phyloP scores from a whole-genome alignment of 352 stramenopile species.

The Phytophthora vignae region DNA sequence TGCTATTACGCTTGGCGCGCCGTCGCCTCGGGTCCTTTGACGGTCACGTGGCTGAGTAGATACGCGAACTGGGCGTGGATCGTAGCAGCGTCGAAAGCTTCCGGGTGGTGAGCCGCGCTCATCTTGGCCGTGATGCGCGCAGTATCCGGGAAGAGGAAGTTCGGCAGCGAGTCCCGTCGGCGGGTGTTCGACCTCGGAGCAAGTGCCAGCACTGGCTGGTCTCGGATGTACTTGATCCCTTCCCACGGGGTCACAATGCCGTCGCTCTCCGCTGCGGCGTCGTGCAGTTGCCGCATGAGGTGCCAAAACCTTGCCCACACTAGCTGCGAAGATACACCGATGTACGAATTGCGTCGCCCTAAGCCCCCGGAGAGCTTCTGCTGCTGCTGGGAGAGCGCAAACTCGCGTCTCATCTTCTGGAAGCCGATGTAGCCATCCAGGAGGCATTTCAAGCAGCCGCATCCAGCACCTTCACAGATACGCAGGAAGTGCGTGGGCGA shows the following conservation, averaged over 20 bases:
- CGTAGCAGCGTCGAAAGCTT: slow-evolving; percentile 61
- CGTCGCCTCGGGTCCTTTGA: slow-evolving; percentile 18
- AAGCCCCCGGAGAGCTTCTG: slow-evolving; percentile 18
- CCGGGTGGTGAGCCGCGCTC: slow-evolving; percentile 46
- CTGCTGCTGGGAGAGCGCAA: slow-evolving; percentile 28
- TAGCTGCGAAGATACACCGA: slow-evolving; percentile 62
- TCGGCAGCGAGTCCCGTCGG: slow-evolving; percentile 64
- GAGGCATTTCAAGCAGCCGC: slow-evolving; percentile 84
- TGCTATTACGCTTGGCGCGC: background rate
- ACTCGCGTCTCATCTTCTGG: slow-evolving; percentile 74
- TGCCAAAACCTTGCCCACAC: slow-evolving; percentile 87
- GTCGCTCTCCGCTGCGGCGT: slow-evolving; percentile 70
- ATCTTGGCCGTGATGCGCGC: slow-evolving; percentile 67
- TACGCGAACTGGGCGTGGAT: slow-evolving; percentile 64
- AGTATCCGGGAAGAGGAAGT: slow-evolving; percentile 77
- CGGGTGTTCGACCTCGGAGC: slow-evolving; percentile 49
- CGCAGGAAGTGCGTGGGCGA: slow-evolving; percentile 61
- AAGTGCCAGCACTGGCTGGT: slow-evolving; percentile 44
- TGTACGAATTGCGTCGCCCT: slow-evolving; percentile 29
- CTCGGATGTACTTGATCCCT: slow-evolving; percentile 34
- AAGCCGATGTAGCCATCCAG: slow-evolving; percentile 85
- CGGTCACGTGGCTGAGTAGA: slow-evolving; percentile 27
- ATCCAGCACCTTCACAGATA: slow-evolving; percentile 75
- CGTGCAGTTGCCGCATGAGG: slow-evolving; percentile 80
- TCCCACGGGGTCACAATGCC: slow-evolving; percentile 71